phyloP scores from a whole-genome alignment of 78 protist genomes.

The Dictyostelium purpureum region DNA sequence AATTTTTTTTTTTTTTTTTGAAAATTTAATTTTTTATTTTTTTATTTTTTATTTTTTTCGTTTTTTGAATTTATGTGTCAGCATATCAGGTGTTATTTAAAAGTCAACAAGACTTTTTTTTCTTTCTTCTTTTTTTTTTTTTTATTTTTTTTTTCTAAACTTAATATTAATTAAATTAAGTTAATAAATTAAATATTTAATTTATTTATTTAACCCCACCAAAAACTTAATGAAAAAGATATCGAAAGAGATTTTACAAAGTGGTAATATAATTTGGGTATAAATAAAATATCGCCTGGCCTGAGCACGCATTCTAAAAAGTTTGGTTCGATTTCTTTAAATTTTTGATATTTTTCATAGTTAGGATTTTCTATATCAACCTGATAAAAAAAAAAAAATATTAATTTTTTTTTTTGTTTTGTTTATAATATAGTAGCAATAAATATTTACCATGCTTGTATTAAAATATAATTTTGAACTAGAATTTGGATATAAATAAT shows the following conservation, averaged over 20 bases:
- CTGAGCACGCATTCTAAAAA: conserved; percentile 58
- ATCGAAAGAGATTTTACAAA: conserved; percentile 80
- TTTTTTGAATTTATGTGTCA: no score
- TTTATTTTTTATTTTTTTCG: not conserved
- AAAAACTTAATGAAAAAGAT: conserved; percentile 85
- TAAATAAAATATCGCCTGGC: conserved; percentile 83
- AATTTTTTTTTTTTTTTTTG: not conserved
- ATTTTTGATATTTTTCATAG: conserved; percentile 33
- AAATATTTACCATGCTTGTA: conserved; percentile 60
- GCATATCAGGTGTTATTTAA: no score
- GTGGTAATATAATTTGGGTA: conserved; percentile 86
- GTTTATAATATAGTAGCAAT: not conserved
- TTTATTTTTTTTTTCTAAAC: not conserved
- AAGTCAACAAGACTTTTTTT: not conserved
- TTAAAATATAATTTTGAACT: conserved; percentile 20
- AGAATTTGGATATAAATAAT: conserved; percentile 46
- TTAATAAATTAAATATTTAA: not conserved
- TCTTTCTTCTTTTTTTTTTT: not conserved
- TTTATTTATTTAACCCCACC: conserved; percentile 58
- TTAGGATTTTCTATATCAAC: conserved; percentile 70
- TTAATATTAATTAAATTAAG: no score
- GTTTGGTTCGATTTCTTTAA: conserved; percentile 15
- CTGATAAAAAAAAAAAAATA: not conserved
- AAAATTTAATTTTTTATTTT: no score
- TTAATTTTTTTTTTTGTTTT: no score